Evolutionary conservation across 1,139 yeast species (phyloP), one percentile per base, ranked within the genome.

Genomic region (Debaryomycetaceae sp.): DNA sequence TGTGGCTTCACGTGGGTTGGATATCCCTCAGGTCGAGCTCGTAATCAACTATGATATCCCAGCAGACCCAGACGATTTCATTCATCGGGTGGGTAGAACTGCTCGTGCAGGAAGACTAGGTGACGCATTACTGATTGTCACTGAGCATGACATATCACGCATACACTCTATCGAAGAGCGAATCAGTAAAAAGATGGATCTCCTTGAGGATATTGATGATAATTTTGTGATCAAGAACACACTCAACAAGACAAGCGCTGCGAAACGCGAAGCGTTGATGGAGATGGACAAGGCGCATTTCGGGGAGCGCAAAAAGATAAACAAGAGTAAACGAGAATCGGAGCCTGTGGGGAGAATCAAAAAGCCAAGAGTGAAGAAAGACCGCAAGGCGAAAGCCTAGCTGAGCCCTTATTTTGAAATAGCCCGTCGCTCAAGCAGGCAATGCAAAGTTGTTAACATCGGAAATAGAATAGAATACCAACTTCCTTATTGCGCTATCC

Each of bases 51-150:
- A 72, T 47, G 98, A 92, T 49, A 72, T 90, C 22, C 98, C 98
- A 4, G 86, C 93, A 4, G 96, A 90, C 51, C 87, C 98, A 0
- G 97, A 90, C 51, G 96, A 87, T 51, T 92, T 81, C 46, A 83
- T 90, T 33, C 99, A 90, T 58, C 68, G 99, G 51, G 95, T 87
- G n/a, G 99, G 99, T 68, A 85, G 99, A 74, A 90, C 98, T 13
- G 99, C 98, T n/a, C 81, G 99, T 68, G 98, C 98, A 4, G 97
- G 97, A 4, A 68, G 93, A 44, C 60, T 62, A 31, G 71, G 71
- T 40, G 62, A 58, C 31, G 56, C 70, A 4, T 51, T 64, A 3
- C 73, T 92, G 11, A 67, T 90, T 35, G 79, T 90, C 4, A 73
- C 94, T 1, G 95, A 87, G 44, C 74, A 79, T 35, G 98, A 90